Evolutionary conservation across 805 yeast genomes (phyloP).

Genomic region (Yarrowia sp.): DNA sequence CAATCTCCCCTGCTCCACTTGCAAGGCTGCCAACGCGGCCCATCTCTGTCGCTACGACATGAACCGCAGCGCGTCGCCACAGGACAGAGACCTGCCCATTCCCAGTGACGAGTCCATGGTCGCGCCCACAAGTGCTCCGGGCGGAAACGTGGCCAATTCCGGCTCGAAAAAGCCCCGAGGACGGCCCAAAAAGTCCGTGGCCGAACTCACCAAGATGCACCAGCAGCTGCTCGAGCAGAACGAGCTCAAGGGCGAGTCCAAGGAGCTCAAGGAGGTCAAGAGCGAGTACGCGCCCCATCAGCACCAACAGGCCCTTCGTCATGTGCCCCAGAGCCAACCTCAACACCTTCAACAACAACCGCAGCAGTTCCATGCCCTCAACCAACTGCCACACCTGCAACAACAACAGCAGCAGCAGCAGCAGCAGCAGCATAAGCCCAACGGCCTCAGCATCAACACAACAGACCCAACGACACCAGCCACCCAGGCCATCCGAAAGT

Average conservation of each 20-base stretch:
- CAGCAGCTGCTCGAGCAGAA: constrained; percentile 18
- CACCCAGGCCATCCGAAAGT: background rate
- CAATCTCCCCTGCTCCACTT: constrained; percentile 22
- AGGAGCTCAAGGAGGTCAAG: constrained; percentile 2
- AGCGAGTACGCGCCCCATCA: background rate
- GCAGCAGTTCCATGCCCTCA: constrained; percentile 10
- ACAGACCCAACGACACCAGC: constrained; percentile 1
- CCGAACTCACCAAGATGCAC: constrained; percentile 23
- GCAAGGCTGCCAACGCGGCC: constrained; percentile 23
- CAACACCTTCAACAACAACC: background rate
- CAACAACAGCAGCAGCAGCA: background rate
- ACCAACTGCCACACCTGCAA: background rate
- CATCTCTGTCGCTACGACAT: constrained; percentile 22
- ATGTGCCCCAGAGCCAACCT: background rate
- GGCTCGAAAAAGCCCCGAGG: constrained; percentile 21
- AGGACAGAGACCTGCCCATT: background rate
- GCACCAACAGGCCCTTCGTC: background rate
- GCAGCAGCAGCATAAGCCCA: background rate
- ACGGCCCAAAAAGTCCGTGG: constrained; percentile 15
- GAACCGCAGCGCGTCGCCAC: constrained; percentile 6
- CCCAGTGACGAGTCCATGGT: constrained; percentile 22
- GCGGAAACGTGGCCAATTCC: background rate
- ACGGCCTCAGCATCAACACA: constrained; percentile 5
- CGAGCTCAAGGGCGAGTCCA: constrained; percentile 9
- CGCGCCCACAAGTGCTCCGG: constrained; percentile 7